Percentiles rank a stretch among this genome's conserved stretches.
Evolutionary conservation across 352 stramenopile genomes (phyloP).

Genomic region (Phytophthora pistaciae): DNA sequence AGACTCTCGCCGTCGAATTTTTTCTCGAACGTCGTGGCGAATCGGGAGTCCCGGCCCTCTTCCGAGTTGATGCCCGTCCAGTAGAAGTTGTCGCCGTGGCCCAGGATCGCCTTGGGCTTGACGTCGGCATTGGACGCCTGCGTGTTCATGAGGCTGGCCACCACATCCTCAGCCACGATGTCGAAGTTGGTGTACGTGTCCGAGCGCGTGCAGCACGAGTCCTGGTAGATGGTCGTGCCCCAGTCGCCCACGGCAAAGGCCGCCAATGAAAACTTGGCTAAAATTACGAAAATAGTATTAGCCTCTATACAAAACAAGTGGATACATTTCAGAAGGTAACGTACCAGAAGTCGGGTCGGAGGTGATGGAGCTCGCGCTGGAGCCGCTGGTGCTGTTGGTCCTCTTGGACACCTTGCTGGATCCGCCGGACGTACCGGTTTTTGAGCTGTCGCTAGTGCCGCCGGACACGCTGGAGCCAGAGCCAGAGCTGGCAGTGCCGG

Average conservation of each 20-base stretch:
- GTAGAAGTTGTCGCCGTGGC: constrained; percentile 38
- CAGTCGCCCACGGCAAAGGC: constrained; percentile 32
- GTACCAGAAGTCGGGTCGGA: constrained; percentile 2
- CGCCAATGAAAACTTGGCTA: constrained; percentile 17
- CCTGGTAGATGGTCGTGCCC: constrained; percentile 40
- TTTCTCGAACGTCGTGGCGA: constrained; percentile 30
- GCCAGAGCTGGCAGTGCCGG: background rate
- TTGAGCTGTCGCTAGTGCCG: background rate
- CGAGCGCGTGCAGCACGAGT: constrained; percentile 44
- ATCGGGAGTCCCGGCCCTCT: constrained; percentile 45
- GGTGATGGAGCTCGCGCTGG: background rate
- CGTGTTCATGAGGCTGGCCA: constrained; percentile 39
- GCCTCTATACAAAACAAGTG: background rate
- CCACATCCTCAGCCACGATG: constrained; percentile 25
- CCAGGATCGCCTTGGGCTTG: constrained; percentile 58
- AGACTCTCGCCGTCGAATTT: constrained; percentile 52
- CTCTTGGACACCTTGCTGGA: background rate
- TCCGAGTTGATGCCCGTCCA: constrained; percentile 59
- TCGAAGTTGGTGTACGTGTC: constrained; percentile 37
- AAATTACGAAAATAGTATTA: background rate
- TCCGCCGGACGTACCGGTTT: background rate
- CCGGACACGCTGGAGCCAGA: background rate
- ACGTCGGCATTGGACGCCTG: constrained; percentile 39
- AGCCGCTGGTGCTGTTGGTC: background rate
- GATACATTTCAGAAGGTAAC: background rate